Base-by-base conservation (phyloP, 192 early-diverging fungal species). In the Glomus cerebriforme region DNA sequence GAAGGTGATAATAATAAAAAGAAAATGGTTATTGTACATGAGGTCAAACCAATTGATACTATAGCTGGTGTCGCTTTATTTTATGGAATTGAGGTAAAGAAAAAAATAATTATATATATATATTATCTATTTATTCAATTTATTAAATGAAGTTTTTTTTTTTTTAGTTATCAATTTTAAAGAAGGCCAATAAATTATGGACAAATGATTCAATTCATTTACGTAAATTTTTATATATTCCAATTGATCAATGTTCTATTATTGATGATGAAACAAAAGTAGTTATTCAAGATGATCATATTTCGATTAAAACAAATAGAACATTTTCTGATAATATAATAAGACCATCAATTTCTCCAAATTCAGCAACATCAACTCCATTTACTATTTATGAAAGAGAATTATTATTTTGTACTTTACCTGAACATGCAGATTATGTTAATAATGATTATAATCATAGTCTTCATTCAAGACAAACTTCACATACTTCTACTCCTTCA, bases 181-280 rank as follows among this genome's bases (percentile, higher is more conserved):
- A 86, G 62, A 83, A 79, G 32, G 83, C 77, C 15, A 88, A 88
- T 77, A 82, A 83, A 69, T 72, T 88, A 43, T 88, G 87, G 87
- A 83, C 87, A 7, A 86, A 84, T 45, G 87, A 88, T 73, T 86
- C 84, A 37, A 86, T 88, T 64, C 85, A 88, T 65, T 81, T 82
- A 13, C 84, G 84, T 62, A 85, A 86, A 68, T 82, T 84, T 70
- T 74, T 88, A 8, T 85, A 86, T 77, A 86, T 88, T 54, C 87
- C 87, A 29, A 77, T 87, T 45, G 83, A 87, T 43, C 81, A 84
- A 29, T 87, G 86, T 68, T 63, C 43, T 62, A 35, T 75, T 10
- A 34, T 34, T 75, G n/a, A 63, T 63, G 74, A 59, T 39, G 35
- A 75, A 39, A 15, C 47, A 39, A 75, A 54, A n/a, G 59, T 63